Evolutionary conservation across 2,329 filamentous ascomycete species (phyloP), one percentile per base, ranked within the genome.

Genomic region (Claviceps pusilla): DNA sequence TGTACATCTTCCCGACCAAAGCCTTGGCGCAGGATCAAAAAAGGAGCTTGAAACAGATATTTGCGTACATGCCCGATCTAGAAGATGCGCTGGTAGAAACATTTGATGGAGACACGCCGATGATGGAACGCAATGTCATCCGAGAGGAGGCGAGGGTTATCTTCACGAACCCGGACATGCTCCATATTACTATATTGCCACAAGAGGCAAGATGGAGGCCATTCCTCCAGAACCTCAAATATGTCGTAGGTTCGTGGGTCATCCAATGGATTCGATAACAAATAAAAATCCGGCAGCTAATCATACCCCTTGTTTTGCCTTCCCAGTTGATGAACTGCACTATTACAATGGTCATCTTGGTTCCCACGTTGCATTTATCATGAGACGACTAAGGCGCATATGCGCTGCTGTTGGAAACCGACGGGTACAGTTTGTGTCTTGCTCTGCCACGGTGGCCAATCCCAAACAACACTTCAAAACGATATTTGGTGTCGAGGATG

Each of bases 1-100:
- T 98, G 83, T 97, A 96, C 66, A 95, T 98, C 41, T 98, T 98
- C 57, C 93, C 93, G 0, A 98, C 93, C 0, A 98, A 98, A 69
- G 93, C 93, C 1, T 72, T 98, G 16, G 91, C 93, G 0, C 93
- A 98, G 66, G 93, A 98, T 68, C 93, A 98, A 68, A 83, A 84
- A 61, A 79, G 89, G 60, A 95, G 89, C 60, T 73, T 98, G 65
- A 87, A 87, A 62, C 89, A 95, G 53, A 78, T 97, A 64, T 73
- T 97, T 57, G 72, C 78, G 0, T 95, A 86, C 62, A 87, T 98
- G 77, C 79, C 84, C 1, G 83, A 82, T 0, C 69, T 97, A 28
- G 82, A 89, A 63, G 76, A 87, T 46, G 73, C 83, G 0, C 71
- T 94, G 19, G 88, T 96, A 2, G 93, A 96, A 64, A 96, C 93